Evolutionary conservation across 495 filamentous ascomycete genomes (phyloP).

Genomic region (Monascus purpureus): DNA sequence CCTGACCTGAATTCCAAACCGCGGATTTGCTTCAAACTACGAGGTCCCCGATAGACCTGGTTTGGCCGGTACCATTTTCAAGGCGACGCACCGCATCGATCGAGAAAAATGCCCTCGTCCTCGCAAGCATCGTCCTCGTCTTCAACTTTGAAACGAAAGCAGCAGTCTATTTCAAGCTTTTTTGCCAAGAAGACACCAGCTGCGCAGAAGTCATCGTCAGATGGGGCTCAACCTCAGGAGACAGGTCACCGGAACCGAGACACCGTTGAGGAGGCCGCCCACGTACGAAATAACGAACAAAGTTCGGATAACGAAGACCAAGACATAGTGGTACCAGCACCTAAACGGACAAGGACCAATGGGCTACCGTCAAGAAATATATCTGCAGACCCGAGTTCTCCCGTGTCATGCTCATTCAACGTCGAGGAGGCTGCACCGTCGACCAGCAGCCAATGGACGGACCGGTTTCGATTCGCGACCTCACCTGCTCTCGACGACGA

Average conservation of each 20-base stretch:
- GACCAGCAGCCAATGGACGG: constrained; percentile 21
- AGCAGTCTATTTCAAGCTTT: constrained; percentile 77
- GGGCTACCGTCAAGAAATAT: constrained; percentile 5
- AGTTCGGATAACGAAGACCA: constrained; percentile 21
- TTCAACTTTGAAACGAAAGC: constrained; percentile 41
- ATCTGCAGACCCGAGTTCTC: background rate
- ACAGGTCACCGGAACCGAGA: constrained; percentile 2
- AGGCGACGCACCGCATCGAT: background rate
- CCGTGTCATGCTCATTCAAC: background rate
- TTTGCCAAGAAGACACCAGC: constrained; percentile 51
- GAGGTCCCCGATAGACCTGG: too few relatives aligned
- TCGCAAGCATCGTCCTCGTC: constrained; percentile 29
- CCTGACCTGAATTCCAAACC: too few relatives aligned
- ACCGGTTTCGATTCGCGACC: constrained; percentile 27
- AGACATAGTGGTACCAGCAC: constrained; percentile 24
- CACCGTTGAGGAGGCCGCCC: constrained; percentile 8
- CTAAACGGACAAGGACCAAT: constrained; percentile 23
- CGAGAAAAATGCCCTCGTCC: constrained; percentile 21
- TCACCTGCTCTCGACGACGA: constrained; percentile 12
- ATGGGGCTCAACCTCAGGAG: constrained; percentile 6
- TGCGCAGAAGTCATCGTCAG: constrained; percentile 5
- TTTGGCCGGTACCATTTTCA: too few relatives aligned
- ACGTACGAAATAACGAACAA: constrained; percentile 8
- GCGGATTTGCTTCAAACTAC: too few relatives aligned
- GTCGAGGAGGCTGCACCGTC: constrained; percentile 7